Percentiles rank a stretch among this genome's conserved stretches.
phyloP scores from a whole-genome alignment of 495 filamentous ascomycete genomes.

The Cercophora samala region DNA sequence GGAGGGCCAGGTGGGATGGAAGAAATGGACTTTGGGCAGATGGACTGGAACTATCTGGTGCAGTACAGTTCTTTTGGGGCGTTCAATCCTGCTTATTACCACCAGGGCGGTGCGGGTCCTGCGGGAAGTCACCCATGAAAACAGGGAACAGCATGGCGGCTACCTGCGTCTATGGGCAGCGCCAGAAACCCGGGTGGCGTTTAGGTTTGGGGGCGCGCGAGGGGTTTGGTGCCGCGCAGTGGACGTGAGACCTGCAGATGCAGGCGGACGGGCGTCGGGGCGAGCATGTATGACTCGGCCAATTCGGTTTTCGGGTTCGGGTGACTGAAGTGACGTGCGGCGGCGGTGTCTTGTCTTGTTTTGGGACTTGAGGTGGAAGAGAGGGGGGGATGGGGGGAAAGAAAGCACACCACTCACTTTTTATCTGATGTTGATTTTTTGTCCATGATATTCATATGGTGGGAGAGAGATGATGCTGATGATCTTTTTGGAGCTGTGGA shows the following conservation, averaged over 20 bases:
- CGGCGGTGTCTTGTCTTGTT: not conserved
- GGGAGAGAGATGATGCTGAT: not conserved
- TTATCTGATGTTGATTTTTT: not conserved
- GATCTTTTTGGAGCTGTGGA: not conserved
- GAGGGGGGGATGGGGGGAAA: not conserved
- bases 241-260: not conserved
- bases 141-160: too few species aligned
- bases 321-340: not conserved
- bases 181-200: not conserved
- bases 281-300: not conserved
- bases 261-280: not conserved
- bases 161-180: not conserved
- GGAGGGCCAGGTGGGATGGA: constrained; percentile 25
- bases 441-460: too few species aligned
- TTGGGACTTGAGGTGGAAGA: not conserved
- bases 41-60: constrained; percentile 47
- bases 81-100: constrained; percentile 29
- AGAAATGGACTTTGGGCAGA: constrained; percentile 41
- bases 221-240: not conserved
- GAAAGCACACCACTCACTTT: not conserved
- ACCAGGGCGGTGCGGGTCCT: not conserved
- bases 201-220: not conserved
- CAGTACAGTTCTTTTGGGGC: constrained; percentile 38
- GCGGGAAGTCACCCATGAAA: not conserved
- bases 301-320: not conserved